Evolutionary conservation across 2,329 filamentous ascomycete species (phyloP).

Genomic region (Septoria linicola): DNA sequence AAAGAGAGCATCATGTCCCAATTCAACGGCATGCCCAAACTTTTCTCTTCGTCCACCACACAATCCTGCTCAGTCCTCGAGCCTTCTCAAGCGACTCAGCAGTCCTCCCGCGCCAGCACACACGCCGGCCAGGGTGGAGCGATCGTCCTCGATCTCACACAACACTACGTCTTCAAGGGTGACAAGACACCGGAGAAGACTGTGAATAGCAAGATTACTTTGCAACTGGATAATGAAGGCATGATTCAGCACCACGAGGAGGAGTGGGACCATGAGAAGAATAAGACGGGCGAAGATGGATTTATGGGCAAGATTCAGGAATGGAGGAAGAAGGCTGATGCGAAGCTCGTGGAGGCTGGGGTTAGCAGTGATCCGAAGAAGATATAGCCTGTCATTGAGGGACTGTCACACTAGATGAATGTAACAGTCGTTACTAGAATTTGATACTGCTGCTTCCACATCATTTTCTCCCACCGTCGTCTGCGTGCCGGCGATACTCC

Average conservation of each 20-base stretch:
- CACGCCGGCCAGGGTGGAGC: constrained; percentile 16
- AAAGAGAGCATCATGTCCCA: constrained; percentile 31
- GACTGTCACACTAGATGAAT: too few relatives aligned
- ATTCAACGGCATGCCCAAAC: constrained; percentile 35
- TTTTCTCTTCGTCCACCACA: constrained; percentile 29
- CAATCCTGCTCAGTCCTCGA: constrained; percentile 26
- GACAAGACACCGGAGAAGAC: constrained; percentile 32
- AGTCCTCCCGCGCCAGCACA: constrained; percentile 11
- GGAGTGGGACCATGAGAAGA: constrained; percentile 33
- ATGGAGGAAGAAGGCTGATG: constrained; percentile 32
- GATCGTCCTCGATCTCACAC: constrained; percentile 30
- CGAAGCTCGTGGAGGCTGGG: constrained; percentile 30
- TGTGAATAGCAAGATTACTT: constrained; percentile 30
- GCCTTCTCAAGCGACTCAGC: constrained; percentile 16
- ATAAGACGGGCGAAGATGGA: constrained; percentile 31
- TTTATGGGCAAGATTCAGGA: constrained; percentile 33
- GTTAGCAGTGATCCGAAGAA: constrained; percentile 29
- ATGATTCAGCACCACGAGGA: constrained; percentile 33
- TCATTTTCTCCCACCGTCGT: too few relatives aligned
- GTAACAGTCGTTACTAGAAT: too few relatives aligned
- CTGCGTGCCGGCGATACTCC: too few relatives aligned
- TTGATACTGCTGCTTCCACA: too few relatives aligned
- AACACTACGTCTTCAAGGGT: constrained; percentile 35
- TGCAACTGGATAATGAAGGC: constrained; percentile 28
- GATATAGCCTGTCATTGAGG: too few relatives aligned